Conservation (phyloP, 202 grass and related monocot genomes). For the Panicum hallii region DNA sequence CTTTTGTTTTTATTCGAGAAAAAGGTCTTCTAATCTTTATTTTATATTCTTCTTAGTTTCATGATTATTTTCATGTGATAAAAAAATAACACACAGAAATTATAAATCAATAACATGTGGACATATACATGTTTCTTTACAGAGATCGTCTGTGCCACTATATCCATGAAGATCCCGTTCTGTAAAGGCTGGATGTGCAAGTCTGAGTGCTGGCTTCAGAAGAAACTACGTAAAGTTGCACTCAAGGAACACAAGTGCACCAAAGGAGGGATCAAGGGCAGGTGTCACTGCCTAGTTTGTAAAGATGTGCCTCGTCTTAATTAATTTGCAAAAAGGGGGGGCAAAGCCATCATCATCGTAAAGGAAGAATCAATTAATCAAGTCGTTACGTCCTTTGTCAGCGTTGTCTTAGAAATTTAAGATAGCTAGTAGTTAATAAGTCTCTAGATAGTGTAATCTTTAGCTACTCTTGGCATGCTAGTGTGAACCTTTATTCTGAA, state of each 20-base stretch:
- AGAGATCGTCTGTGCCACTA: neutral
- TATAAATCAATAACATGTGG: no score
- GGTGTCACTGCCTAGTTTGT: neutral
- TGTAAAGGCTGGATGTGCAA: constrained; percentile 12
- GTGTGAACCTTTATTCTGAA: neutral
- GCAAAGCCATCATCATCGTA: neutral
- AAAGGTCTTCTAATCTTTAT: no score
- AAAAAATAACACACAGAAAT: no score
- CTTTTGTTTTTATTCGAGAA: no score
- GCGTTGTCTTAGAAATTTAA: neutral
- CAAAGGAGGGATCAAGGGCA: constrained; percentile 31
- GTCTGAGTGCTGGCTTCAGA: constrained; percentile 34
- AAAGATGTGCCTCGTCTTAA: neutral
- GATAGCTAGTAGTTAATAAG: neutral
- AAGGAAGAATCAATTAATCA: neutral
- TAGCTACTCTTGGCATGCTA: neutral
- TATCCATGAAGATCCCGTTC: neutral
- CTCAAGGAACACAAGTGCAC: neutral
- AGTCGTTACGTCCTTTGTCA: neutral
- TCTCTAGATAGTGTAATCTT: neutral
- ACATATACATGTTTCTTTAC: neutral
- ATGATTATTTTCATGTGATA: neutral
- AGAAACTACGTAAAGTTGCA: no score
- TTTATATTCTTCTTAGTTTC: neutral
- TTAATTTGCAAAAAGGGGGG: neutral